Evolutionary conservation across 1,284 basidiomycete genomes (phyloP), one percentile per base, ranked within the genome.

Genomic region (Cerioporus squamosus): DNA sequence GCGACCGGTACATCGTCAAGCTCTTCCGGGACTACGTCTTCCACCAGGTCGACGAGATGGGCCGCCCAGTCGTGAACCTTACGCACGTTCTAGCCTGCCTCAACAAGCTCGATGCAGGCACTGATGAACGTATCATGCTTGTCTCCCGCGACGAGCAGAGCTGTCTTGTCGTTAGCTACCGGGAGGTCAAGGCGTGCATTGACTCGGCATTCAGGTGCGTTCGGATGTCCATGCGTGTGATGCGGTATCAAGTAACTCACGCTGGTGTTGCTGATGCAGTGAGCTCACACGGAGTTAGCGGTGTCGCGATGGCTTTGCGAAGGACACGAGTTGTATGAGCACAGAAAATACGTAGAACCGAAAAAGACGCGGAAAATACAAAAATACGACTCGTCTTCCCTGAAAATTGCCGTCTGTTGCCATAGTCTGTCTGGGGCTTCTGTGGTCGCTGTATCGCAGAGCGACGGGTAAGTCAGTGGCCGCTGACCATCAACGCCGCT

Each of bases 21-120:
- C 85, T 99, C 50, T 99, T 99, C 84, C 86, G 97, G 26, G 97
- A 99, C 76, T 96, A 94, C 70, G 95, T 99, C 44, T 99, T 99
- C 78, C 97, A 99, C 73, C 94, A 97, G 69, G 90, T 97, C 44
- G 95, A 97, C 66, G 93, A 95, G 69, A 84, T 88, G 61, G 94
- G 94, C 10, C 88, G 91, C 58, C 96, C 97, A 0, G 87, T 98
- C 12, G 81, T 98, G 53, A 96, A 97, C 71, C 76, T 98, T 60
- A 86, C 88, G 0, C 95, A 98, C 75, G 95, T 98, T n/a, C 77
- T 98, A 26, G 85, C 88, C 1, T 94, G 91, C 70, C 77, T 97
- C 60, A 97, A 94, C 79, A 98, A 97, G 85, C 86, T 98, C 53
- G 97, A 99, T 71, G 90, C 90, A 2, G 95, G 95, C 18, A 85